Evolutionary conservation across 2,329 filamentous ascomycete genomes (phyloP).

Genomic region (Neospermospora avenae): DNA sequence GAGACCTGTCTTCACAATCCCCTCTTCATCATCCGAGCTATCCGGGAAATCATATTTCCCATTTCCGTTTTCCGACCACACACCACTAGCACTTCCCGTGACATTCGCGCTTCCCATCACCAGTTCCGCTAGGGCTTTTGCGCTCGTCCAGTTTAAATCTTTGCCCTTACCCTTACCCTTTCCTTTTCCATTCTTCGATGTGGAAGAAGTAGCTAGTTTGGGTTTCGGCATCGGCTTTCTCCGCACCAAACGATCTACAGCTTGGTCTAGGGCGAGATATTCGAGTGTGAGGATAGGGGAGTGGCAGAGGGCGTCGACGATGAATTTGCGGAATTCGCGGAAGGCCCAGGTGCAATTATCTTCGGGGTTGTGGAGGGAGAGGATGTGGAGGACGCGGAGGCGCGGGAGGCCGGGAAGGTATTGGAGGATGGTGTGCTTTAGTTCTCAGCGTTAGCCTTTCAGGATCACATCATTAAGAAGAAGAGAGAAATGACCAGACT

Average conservation of each 20-base stretch:
- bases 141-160: slow-evolving; percentile 23
- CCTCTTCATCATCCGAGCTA: slow-evolving; percentile 34
- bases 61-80: slow-evolving; percentile 6
- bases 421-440: slow-evolving; percentile 56
- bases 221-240: slow-evolving; percentile 29
- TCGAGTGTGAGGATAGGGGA: slow-evolving; percentile 54
- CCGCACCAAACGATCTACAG: slow-evolving; percentile 46
- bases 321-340: slow-evolving; percentile 55
- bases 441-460: no score
- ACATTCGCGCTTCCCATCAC: neutral
- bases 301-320: slow-evolving; percentile 55
- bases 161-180: slow-evolving; percentile 38
- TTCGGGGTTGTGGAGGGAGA: slow-evolving; percentile 52
- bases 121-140: slow-evolving; percentile 3
- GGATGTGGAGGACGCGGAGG: slow-evolving; percentile 54
- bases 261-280: slow-evolving; percentile 53
- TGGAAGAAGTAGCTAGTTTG: slow-evolving; percentile 13
- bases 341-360: slow-evolving; percentile 55
- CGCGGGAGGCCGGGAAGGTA: slow-evolving; percentile 45
- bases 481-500: slow-evolving; percentile 31
- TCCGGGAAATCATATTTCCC: slow-evolving; percentile 24
- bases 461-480: neutral
- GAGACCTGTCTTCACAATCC: slow-evolving; percentile 23
- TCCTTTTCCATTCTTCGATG: no score
- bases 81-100: neutral